phyloP scores from a whole-genome alignment of 2,329 filamentous ascomycete genomes.

The Fusarium verticillioides region DNA sequence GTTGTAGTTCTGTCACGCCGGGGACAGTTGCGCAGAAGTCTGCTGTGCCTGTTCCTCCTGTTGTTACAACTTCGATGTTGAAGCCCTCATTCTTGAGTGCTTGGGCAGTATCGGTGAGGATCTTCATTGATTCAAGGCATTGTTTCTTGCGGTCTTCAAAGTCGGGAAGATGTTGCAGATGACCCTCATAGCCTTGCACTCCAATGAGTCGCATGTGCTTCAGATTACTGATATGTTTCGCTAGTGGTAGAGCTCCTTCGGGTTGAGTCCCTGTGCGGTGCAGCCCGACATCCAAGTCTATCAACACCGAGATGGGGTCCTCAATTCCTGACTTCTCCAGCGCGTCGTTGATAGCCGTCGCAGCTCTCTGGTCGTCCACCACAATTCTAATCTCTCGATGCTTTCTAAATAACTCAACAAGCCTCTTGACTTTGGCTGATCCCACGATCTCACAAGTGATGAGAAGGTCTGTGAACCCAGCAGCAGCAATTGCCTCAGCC shows the following conservation, averaged over 20 bases:
- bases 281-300: conserved; percentile 34
- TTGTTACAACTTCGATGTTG: conserved; percentile 24
- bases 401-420: conserved; percentile 27
- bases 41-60: conserved; percentile 32
- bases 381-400: conserved; percentile 19
- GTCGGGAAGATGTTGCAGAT: conserved; percentile 32
- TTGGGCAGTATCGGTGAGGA: conserved; percentile 13
- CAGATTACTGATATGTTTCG: conserved; percentile 6
- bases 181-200: conserved; percentile 34
- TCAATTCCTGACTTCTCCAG: neutral
- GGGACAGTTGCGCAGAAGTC: conserved; percentile 63
- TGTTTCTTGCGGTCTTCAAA: conserved; percentile 24
- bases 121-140: conserved; percentile 28
- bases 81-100: neutral
- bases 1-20: conserved; percentile 65
- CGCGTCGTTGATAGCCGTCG: conserved; percentile 16
- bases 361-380: conserved; percentile 20
- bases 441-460: conserved; percentile 38
- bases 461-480: conserved; percentile 32
- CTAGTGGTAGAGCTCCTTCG: conserved; percentile 1
- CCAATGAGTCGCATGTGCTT: conserved; percentile 25
- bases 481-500: conserved; percentile 29
- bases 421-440: conserved; percentile 3
- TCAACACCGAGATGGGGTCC: conserved; percentile 15
- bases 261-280: conserved; percentile 12